phyloP scores from a whole-genome alignment of 257 asterid genomes.

The Parsonsia alboflavescens region DNA sequence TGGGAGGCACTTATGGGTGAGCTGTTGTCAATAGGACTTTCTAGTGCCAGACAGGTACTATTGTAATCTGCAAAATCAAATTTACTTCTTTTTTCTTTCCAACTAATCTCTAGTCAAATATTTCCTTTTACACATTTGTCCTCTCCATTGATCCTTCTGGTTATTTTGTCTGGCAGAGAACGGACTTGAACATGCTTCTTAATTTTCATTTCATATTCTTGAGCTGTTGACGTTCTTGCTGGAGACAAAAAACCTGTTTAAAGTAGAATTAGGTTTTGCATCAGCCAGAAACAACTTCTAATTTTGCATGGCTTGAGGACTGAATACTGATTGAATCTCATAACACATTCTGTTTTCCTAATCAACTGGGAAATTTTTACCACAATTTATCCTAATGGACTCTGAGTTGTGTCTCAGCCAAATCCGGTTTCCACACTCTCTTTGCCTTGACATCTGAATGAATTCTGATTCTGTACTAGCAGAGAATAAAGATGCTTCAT shows the following conservation, averaged over 20 bases:
- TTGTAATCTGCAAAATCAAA: neutral
- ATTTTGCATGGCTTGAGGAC: neutral
- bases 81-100: conserved; percentile 13
- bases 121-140: conserved; percentile 3
- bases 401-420: neutral
- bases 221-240: neutral
- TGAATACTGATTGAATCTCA: neutral
- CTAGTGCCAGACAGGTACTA: conserved; percentile 64
- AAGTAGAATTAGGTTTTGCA: neutral
- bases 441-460: neutral
- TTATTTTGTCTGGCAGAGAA: neutral
- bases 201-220: neutral
- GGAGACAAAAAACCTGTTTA: neutral
- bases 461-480: neutral
- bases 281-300: neutral
- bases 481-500: neutral
- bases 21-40: conserved; percentile 69
- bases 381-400: too few relatives aligned
- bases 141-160: neutral
- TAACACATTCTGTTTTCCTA: neutral
- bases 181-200: neutral
- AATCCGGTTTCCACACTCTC: neutral
- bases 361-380: neutral
- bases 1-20: conserved; percentile 78
- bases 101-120: neutral